Conservation (phyloP, 2,329 filamentous ascomycete species). For the Penicillium sp. region DNA sequence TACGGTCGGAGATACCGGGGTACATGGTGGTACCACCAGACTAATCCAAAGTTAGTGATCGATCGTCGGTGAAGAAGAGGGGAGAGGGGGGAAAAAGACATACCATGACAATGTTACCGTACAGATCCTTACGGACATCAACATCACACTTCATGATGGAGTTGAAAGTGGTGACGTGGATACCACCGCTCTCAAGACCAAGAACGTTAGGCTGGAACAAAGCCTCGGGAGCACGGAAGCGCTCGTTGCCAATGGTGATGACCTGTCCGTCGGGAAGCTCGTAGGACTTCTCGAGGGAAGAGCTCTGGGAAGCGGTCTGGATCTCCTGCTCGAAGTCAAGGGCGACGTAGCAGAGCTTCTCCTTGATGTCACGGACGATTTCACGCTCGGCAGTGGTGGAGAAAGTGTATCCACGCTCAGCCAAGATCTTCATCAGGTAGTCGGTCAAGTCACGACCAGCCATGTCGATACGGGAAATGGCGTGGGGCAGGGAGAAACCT, state of each 20-base stretch:
- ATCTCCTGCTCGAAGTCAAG: slow-evolving; percentile 99
- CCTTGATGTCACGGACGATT: slow-evolving; percentile 99
- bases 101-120: slow-evolving; percentile 99
- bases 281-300: slow-evolving; percentile 99
- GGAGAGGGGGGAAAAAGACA: slow-evolving; percentile 39
- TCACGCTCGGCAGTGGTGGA: slow-evolving; percentile 99
- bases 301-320: slow-evolving; percentile 98
- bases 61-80: not conserved
- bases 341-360: slow-evolving; percentile 99
- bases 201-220: slow-evolving; percentile 99
- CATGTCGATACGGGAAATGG: slow-evolving; percentile 99
- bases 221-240: slow-evolving; percentile 99
- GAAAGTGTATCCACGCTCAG: slow-evolving; percentile 99
- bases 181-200: slow-evolving; percentile 97
- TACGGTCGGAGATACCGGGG: slow-evolving; percentile 99
- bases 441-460: slow-evolving; percentile 99
- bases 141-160: slow-evolving; percentile 99
- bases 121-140: slow-evolving; percentile 99
- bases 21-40: slow-evolving; percentile 99
- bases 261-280: slow-evolving; percentile 99
- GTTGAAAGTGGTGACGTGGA: slow-evolving; percentile 99
- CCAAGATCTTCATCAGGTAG: slow-evolving; percentile 99
- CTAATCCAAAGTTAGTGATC: slow-evolving; percentile 49
- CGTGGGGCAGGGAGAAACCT: slow-evolving; percentile 99
- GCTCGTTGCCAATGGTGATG: slow-evolving; percentile 99